Conservation (phyloP, 768 basidiomycete genomes). For the Dioszegia hungarica region DNA sequence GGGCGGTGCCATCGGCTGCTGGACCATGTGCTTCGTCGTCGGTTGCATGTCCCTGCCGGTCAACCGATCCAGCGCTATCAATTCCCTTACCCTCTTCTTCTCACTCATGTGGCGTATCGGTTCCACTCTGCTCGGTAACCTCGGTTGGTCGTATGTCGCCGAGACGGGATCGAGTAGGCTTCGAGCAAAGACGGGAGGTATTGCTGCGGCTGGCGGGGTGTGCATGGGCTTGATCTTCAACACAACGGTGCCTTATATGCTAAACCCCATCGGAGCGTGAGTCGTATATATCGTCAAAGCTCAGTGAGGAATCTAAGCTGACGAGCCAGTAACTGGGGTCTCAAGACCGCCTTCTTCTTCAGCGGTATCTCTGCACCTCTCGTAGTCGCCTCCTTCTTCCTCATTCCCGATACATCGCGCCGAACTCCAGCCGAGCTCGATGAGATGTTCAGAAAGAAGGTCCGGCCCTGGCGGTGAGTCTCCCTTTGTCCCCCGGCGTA, state of each 20-base stretch:
- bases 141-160: constrained; percentile 29
- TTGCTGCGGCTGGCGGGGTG: constrained; percentile 30
- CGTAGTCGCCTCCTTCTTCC: constrained; percentile 26
- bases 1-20: constrained; percentile 13
- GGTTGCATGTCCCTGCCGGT: constrained; percentile 24
- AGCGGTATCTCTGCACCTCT: constrained; percentile 21
- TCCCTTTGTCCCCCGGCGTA: too few relatives aligned
- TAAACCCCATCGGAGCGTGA: constrained; percentile 21
- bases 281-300: neutral
- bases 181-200: constrained; percentile 34
- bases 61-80: constrained; percentile 10
- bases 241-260: constrained; percentile 31
- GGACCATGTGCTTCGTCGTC: constrained; percentile 23
- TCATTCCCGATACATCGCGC: constrained; percentile 31
- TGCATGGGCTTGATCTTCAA: constrained; percentile 26
- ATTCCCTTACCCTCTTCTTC: constrained; percentile 27
- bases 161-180: constrained; percentile 31
- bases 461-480: constrained; percentile 33
- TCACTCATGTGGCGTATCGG: constrained; percentile 28
- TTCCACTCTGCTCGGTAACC: constrained; percentile 20
- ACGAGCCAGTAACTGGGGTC: constrained; percentile 27
- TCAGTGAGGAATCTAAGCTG: neutral
- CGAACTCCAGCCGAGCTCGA: constrained; percentile 33
- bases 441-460: constrained; percentile 34
- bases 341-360: constrained; percentile 40